Evolutionary conservation across 2,329 filamentous ascomycete genomes (phyloP), one percentile per base, ranked within the genome.

Genomic region (Stylonectria norvegica): DNA sequence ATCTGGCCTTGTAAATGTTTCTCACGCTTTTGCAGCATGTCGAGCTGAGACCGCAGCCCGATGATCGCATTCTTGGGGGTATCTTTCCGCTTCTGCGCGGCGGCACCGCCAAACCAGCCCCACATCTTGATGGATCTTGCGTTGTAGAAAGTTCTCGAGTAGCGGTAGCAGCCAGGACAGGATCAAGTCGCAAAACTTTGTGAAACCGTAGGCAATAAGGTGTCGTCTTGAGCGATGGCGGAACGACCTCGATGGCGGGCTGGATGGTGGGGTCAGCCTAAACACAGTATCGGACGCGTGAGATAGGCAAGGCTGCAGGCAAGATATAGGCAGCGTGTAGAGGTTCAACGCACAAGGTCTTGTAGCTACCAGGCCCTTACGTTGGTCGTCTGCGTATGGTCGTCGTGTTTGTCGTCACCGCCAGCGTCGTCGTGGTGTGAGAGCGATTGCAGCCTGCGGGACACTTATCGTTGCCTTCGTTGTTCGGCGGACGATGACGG

Each of bases 1-100:
- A 97, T 95, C 72, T 95, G 89, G 49, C 78, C 86, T 67, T 93
- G 85, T 47, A 97, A 70, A 63, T 97, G 89, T 66, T 81, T 86
- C 74, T 97, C 90, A 45, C 91, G 79, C 78, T 98, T 98, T 71
- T 94, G 89, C 62, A 98, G 77, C 90, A 97, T 97, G 57, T 96
- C 91, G 31, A 97, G 77, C 72, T 96, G 91, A 60, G 85, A 79
- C 56, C 93, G 82, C 60, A 98, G 73, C 45, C 79, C 80, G 42
- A 98, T 75, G 59, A 98, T 98, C 55, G 93, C 93, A 73, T 95
- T 93, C 78, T 98, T 98, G 42, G 93, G 89, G 45, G 82, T 85
- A 71, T 96, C 89, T 73, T 94, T 95, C 71, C 84, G 83, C 76
- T 89, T 88, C 71, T 89, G 83, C 56, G 83, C 83, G 58, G 80